Evolutionary conservation across 257 asterid species (phyloP).

Genomic region (Solanum habrochaites): DNA sequence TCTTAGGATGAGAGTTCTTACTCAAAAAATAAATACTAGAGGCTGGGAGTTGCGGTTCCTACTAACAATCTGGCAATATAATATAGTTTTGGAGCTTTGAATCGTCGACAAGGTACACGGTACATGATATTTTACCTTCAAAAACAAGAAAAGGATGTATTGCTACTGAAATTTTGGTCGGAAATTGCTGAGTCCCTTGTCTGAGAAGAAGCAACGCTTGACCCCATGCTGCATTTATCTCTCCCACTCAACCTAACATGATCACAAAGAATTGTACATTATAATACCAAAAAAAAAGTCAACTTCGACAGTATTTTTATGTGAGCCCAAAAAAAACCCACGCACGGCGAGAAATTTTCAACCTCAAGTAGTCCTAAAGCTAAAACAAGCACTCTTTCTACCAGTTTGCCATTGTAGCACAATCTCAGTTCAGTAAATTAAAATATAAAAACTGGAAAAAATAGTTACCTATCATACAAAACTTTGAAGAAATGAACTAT

Average conservation of each 20-base stretch:
- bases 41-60: neutral
- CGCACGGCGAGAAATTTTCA: neutral
- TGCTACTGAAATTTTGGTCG: conserved; percentile 94
- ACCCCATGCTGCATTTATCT: conserved; percentile 99
- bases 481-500: too few species aligned
- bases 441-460: too few species aligned
- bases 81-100: neutral
- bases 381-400: neutral
- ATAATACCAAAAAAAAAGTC: neutral
- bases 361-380: too few species aligned
- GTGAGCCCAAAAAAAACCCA: neutral
- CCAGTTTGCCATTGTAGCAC: too few species aligned
- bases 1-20: neutral
- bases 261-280: neutral
- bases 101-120: neutral
- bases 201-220: conserved; percentile 96
- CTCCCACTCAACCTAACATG: conserved; percentile 96
- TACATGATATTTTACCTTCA: neutral
- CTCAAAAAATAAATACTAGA: neutral
- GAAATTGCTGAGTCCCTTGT: conserved; percentile 95
- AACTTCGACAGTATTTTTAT: neutral
- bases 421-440: too few species aligned
- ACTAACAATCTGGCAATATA: neutral
- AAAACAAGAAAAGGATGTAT: neutral
- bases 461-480: too few species aligned